These are phyloP conservation scores for Pinus albicaulis DNA, from an alignment of 75 land plant genomes.

Conservation along the genomic window DNA sequence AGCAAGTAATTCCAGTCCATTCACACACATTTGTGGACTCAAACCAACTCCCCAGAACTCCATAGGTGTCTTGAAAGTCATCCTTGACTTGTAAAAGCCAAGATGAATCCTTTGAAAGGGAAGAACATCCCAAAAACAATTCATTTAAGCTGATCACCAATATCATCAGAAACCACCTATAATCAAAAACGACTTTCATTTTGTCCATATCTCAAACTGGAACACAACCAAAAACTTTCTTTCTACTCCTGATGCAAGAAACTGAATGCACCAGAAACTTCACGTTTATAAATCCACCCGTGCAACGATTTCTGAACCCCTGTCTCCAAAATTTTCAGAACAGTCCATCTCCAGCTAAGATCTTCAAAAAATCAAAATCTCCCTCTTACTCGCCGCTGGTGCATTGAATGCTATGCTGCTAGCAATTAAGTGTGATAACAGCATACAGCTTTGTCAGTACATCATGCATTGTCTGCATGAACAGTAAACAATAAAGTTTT, in stretches of 20 bases:
- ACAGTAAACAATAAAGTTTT: too few relatives aligned
- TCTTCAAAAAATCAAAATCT: too few relatives aligned
- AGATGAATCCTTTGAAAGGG: constrained; percentile 10
- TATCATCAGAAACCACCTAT: not conserved
- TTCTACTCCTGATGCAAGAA: not conserved
- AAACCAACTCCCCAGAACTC: constrained; percentile 48
- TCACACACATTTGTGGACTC: constrained; percentile 20
- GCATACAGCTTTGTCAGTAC: too few relatives aligned
- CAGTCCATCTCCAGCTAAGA: too few relatives aligned
- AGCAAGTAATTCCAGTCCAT: constrained; percentile 58
- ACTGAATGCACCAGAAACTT: not conserved
- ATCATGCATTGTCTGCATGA: too few relatives aligned
- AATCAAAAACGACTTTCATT: not conserved
- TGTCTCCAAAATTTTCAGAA: too few relatives aligned
- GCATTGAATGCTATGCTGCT: too few relatives aligned
- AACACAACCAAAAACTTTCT: not conserved
- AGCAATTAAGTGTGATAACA: too few relatives aligned
- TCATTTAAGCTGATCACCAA: not conserved
- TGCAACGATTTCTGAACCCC: not conserved
- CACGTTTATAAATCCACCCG: not conserved
- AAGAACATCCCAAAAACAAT: not conserved
- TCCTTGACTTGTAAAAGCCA: constrained; percentile 47
- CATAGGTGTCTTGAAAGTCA: constrained; percentile 26
- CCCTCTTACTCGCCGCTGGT: too few relatives aligned
- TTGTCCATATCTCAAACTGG: not conserved